Evolutionary conservation across 257 asterid genomes (phyloP).

Genomic region (Solanum habrochaites): DNA sequence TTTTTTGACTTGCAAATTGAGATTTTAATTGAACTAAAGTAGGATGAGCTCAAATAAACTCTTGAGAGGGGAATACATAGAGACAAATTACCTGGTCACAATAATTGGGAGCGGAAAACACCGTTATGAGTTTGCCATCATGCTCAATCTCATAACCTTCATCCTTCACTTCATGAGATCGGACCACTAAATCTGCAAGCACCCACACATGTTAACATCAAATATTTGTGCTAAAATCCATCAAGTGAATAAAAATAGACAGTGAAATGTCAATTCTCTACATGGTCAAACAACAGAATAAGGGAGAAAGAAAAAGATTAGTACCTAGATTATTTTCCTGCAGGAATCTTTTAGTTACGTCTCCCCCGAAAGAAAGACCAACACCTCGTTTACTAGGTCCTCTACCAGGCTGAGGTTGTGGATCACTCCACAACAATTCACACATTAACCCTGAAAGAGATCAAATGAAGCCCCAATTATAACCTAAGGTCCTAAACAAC

Average conservation of each 20-base stretch:
- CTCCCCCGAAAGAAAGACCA: constrained; percentile 91
- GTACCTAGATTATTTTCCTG: constrained; percentile 82
- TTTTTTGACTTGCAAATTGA: not conserved
- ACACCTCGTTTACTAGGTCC: constrained; percentile 99
- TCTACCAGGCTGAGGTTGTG: constrained; percentile 97
- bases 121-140: constrained; percentile 95
- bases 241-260: not conserved
- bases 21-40: not conserved
- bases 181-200: constrained; percentile 80
- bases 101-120: constrained; percentile 96
- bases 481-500: not conserved
- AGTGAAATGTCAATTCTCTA: not conserved
- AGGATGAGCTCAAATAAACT: not conserved
- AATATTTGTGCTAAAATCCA: not conserved
- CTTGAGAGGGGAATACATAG: not conserved
- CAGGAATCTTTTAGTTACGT: constrained; percentile 83
- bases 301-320: not conserved
- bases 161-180: constrained; percentile 98
- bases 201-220: not conserved
- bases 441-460: constrained; percentile 79
- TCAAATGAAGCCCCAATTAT: not conserved
- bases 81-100: constrained; percentile 80
- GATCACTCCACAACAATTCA: constrained; percentile 98
- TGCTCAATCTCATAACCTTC: constrained; percentile 97
- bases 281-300: not conserved